These are phyloP conservation scores for Ustilago xerochloae DNA, from an alignment of 1,284 basidiomycete genomes.

Conservation along the genomic window DNA sequence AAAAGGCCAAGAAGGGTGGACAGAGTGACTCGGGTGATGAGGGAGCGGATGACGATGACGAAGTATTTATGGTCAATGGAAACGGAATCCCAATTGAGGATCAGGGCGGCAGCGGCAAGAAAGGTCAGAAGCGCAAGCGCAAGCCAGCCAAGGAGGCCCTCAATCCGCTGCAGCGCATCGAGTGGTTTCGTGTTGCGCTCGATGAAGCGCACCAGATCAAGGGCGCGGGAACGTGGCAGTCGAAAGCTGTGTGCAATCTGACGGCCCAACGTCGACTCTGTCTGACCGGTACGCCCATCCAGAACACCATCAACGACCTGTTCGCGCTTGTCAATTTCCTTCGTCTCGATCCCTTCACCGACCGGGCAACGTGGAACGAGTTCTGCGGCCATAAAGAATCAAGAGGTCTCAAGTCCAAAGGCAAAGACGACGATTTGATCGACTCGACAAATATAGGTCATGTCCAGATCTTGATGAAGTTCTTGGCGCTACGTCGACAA, in stretches of 20 bases:
- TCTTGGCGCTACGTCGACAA: slow-evolving; percentile 92
- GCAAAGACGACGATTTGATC: slow-evolving; percentile 51
- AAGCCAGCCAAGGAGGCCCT: slow-evolving; percentile 73
- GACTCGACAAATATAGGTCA: slow-evolving; percentile 90
- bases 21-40: slow-evolving; percentile 18
- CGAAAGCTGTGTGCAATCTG: slow-evolving; percentile 92
- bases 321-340: slow-evolving; percentile 96
- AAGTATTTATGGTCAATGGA: slow-evolving; percentile 77
- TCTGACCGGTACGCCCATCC: slow-evolving; percentile 95
- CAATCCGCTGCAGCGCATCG: slow-evolving; percentile 91
- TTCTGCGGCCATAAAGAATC: slow-evolving; percentile 92
- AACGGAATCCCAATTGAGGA: slow-evolving; percentile 70
- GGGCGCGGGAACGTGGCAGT: slow-evolving; percentile 90
- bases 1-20: slow-evolving; percentile 30
- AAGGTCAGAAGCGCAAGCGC: slow-evolving; percentile 70
- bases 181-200: slow-evolving; percentile 97
- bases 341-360: slow-evolving; percentile 88
- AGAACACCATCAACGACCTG: slow-evolving; percentile 98
- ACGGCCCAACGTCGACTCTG: slow-evolving; percentile 91
- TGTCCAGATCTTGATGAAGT: slow-evolving; percentile 97
- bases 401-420: slow-evolving; percentile 37
- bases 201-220: slow-evolving; percentile 97
- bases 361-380: slow-evolving; percentile 91
- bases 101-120: slow-evolving; percentile 44
- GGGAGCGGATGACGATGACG: slow-evolving; percentile 71